Evolutionary conservation across 176 grass and related monocot species (phyloP), one percentile per base, ranked within the genome.

Genomic region (Musa schizocarpa): DNA sequence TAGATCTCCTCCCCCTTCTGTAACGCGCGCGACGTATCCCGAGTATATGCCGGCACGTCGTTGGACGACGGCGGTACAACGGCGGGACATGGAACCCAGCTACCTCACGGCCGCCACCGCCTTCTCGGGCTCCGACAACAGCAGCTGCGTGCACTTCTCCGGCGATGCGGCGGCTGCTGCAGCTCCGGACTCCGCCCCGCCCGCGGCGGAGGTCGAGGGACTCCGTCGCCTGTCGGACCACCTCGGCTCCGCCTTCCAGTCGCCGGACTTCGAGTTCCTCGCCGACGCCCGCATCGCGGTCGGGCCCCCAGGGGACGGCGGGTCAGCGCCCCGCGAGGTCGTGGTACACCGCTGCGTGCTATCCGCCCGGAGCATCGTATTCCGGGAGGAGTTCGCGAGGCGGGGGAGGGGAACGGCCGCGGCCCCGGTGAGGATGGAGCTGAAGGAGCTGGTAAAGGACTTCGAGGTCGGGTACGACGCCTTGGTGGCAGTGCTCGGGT

Each of bases 221-320:
- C 90, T 99, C 24, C 80, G 88, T 72, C 88, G 88, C 81, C 95
- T 99, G 76, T 99, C 95, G 48, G 88, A 99, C 59, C 91, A 89
- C 84, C 82, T 98, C 14, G 79, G 84, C 43, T 63, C 82, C 24
- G 81, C 78, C 29, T 91, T 98, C 84, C 82, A 82, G 25, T 82
- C 77, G 54, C 79, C 88, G 3, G 90, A 89, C 65, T 85, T 91
- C 63, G 86, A 73, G 13, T 99, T 91, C 86, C 76, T 81, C 65
- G 19, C 88, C 50, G 95, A 94, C 81, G 88, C 88, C 70, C 77
- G 74, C 74, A 62, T 92, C 73, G 69, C 43, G 61, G 77, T 94
- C 0, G 72, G 51, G 1, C 3, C 12, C 70, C 6, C 68, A 5
- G 86, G 85, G 63, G 75, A 75, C 3, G 85, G 83, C 63, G 51